Percentiles rank a stretch among this genome's conserved stretches.
Evolutionary conservation across 345 rosid genomes (phyloP).

Genomic region (Gossypium longicalyx): DNA sequence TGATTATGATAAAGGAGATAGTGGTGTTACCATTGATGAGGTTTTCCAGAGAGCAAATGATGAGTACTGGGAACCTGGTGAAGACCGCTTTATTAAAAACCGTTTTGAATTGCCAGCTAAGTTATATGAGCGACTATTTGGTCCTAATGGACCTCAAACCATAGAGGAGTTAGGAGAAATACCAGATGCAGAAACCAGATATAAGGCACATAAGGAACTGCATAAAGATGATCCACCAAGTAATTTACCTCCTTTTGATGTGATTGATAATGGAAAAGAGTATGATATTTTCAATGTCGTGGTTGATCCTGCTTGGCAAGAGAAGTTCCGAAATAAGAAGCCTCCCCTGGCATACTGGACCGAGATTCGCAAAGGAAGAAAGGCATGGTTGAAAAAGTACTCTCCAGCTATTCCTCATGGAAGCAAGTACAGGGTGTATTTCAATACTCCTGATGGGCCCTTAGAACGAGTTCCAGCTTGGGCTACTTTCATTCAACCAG

Average conservation of each 20-base stretch:
- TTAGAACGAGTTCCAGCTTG: constrained; percentile 93
- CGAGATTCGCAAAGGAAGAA: constrained; percentile 92
- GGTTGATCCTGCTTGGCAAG: constrained; percentile 54
- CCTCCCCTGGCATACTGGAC: constrained; percentile 88
- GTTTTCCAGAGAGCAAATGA: constrained; percentile 72
- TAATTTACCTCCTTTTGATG: constrained; percentile 71
- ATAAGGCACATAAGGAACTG: constrained; percentile 64
- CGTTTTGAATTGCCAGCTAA: constrained; percentile 86
- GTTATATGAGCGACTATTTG: constrained; percentile 82
- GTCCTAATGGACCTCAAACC: constrained; percentile 91
- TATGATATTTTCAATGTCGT: constrained; percentile 60
- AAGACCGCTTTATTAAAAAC: constrained; percentile 68
- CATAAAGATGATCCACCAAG: constrained; percentile 91
- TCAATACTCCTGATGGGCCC: constrained; percentile 83
- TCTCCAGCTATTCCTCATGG: constrained; percentile 82
- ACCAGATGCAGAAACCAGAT: constrained; percentile 78
- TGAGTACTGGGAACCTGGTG: constrained; percentile 99
- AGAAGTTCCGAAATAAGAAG: constrained; percentile 61
- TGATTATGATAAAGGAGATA: constrained; percentile 90
- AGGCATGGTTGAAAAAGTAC: constrained; percentile 89
- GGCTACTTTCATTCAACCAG: constrained; percentile 93
- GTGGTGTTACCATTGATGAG: constrained; percentile 68
- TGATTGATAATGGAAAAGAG: constrained; percentile 74
- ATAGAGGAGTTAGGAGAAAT: constrained; percentile 71
- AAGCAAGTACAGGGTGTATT: constrained; percentile 88